Base-by-base conservation (phyloP, 2,329 filamentous ascomycete genomes). In the Ophiocordyceps camponoti-saundersi region DNA sequence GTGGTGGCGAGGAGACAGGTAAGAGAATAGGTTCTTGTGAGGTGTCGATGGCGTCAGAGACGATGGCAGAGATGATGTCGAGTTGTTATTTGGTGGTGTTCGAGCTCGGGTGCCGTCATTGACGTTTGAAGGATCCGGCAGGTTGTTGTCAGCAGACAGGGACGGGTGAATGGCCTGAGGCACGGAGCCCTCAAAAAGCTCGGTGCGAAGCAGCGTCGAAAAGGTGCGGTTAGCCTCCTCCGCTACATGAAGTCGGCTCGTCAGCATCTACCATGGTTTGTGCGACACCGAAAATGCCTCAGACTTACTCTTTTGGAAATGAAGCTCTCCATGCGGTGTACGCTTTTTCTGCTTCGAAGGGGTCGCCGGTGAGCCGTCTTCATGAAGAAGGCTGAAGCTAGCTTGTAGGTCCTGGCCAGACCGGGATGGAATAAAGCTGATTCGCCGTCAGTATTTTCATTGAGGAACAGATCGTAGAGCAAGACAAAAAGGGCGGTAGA, bases 151-250 rank as follows among this genome's bases (percentile, higher is more conserved):
- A 48, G 79, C 72, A 48, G 76, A 81, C 51, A 78, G 60, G 23
- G 72, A 72, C 44, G 80, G 72, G 36, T 82, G 72, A 36, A 85
- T 77, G 32, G 79, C 72, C 61, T 95, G 90, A 10, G 92, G 89
- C 50, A 96, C 81, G 26, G 87, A 85, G 54, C 77, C 79, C 57
- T 95, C 90, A 61, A 98, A 98, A 49, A 98, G 77, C 64, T 98
- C 92, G 46, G 86, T 82, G 48, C 92, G 82, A 48, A 98, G 70
- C 7, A 98, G 70, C 20, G 80, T 83, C 26, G 88, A 93, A 62
- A 90, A 98, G 20, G 86, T 95, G 49, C 85, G 78, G 57, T 98
- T 95, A 44, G 92, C 92, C 72, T 96, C 88, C 66, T 95, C 89
- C 45, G 85, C 89, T 79, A 41, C 18, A 36, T 6, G 22, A 47